Evolutionary conservation across 2,329 filamentous ascomycete species (phyloP), one percentile per base, ranked within the genome.

Genomic region (Talaromyces sp.): DNA sequence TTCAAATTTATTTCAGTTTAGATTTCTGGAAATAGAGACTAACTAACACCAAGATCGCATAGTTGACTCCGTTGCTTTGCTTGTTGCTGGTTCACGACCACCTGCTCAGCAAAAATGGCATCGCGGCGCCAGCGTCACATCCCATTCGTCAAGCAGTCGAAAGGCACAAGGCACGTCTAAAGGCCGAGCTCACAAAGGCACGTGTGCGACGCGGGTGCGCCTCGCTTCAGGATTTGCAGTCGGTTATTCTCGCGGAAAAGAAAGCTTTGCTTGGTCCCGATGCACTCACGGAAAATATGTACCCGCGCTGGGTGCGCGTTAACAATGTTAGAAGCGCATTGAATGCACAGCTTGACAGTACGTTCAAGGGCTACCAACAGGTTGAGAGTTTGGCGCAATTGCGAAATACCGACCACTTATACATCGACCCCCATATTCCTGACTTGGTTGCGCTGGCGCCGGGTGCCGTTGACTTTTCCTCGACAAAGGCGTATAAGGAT

Each of bases 291-390:
- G 26, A 66, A 10, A 67, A 69, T 4, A 63, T 73, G 46, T 89
- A 93, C 70, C 92, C 92, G n/a, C 86, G 94, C 58, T 99, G 94
- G 94, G 85, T 96, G 46, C 86, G 94, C 1, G 81, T 97, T 63
- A 99, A 97, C 70, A 86, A 87, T 0, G 76, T 97, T 12, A 88
- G 86, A 66, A 88, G 87, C 11, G 88, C 82, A 0, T 72, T 96
- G 5, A 81, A 88, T 19, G 81, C 86, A 3, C 89, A 96, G 74
- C 77, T 96, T n/a, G 77, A 80, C 17, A 87, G 84, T 0, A 93
- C 90, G 0, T 96, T 97, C 72, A 74, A 81, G 0, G 80, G 78
- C 0, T 93, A 88, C 66, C 74, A 78, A 21, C 78, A 80, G 52
- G 85, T 87, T 1, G 69, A 76, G 0, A 79, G 78, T 0, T 75